Conservation (phyloP, 2,329 filamentous ascomycete species). For the Nothopassalora personata region DNA sequence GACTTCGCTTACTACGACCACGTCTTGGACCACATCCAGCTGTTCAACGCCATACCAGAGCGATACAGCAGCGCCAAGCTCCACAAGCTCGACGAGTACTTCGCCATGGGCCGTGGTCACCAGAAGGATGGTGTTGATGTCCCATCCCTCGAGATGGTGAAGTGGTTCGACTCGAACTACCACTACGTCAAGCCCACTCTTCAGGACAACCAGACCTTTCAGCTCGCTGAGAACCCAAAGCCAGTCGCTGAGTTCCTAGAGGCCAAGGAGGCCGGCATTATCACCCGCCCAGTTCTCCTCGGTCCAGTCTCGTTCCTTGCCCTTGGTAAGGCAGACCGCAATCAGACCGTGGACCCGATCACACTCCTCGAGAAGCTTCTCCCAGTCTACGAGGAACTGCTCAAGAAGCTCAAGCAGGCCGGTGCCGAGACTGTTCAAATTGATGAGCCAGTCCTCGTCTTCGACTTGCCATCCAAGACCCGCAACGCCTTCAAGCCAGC, state of each 20-base stretch:
- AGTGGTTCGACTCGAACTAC: slow-evolving; percentile 99
- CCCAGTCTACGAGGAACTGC: slow-evolving; percentile 89
- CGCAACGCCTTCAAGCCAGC: slow-evolving; percentile 98
- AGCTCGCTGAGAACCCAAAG: slow-evolving; percentile 81
- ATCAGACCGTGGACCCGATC: slow-evolving; percentile 87
- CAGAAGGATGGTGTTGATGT: slow-evolving; percentile 94
- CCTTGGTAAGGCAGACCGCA: slow-evolving; percentile 97
- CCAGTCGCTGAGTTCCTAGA: slow-evolving; percentile 90
- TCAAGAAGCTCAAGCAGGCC: slow-evolving; percentile 88
- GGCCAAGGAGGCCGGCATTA: slow-evolving; percentile 94
- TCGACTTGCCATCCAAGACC: slow-evolving; percentile 81
- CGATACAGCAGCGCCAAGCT: slow-evolving; percentile 89
- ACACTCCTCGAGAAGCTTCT: slow-evolving; percentile 88
- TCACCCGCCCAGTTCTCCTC: slow-evolving; percentile 87
- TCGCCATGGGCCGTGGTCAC: slow-evolving; percentile 98
- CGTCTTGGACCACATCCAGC: slow-evolving; percentile 94
- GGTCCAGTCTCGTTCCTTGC: slow-evolving; percentile 96
- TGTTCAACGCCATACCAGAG: slow-evolving; percentile 89
- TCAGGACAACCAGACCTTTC: slow-evolving; percentile 95
- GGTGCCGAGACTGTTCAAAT: slow-evolving; percentile 97
- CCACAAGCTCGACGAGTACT: slow-evolving; percentile 89
- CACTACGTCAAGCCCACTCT: slow-evolving; percentile 99
- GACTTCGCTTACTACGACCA: slow-evolving; percentile 99
- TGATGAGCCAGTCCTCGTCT: slow-evolving; percentile 94
- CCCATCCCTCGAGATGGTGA: slow-evolving; percentile 88